These are phyloP conservation scores for Candida manassasensis DNA, from an alignment of 805 yeast species.

Conservation along the genomic window DNA sequence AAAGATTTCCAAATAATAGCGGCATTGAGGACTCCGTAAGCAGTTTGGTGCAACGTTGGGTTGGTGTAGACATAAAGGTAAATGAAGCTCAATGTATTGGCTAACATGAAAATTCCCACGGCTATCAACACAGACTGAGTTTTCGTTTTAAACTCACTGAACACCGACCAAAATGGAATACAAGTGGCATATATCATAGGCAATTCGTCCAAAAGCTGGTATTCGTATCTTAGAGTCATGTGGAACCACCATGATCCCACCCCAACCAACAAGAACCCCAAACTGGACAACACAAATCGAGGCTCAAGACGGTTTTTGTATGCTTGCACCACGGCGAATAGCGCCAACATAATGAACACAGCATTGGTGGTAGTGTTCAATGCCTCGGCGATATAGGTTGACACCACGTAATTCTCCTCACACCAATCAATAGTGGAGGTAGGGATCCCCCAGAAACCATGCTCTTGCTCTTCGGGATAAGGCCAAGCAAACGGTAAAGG, in stretches of 20 bases:
- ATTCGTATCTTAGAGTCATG: conserved; percentile 88
- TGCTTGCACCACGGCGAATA: conserved; percentile 61
- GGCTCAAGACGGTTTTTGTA: conserved; percentile 56
- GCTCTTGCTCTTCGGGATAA: conserved; percentile 50
- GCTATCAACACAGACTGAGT: conserved; percentile 43
- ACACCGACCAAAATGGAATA: conserved; percentile 83
- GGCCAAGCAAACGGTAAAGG: conserved; percentile 46
- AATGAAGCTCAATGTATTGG: conserved; percentile 59
- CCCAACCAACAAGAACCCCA: conserved; percentile 87
- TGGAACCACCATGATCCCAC: conserved; percentile 94
- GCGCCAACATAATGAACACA: conserved; percentile 49
- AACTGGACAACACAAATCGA: conserved; percentile 64
- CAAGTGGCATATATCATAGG: conserved; percentile 99
- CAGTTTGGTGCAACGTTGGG: conserved; percentile 86
- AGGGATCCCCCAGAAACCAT: conserved; percentile 75
- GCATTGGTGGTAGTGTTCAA: conserved; percentile 80
- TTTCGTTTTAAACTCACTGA: conserved; percentile 50
- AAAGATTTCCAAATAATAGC: conserved; percentile 61
- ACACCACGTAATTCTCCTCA: conserved; percentile 90
- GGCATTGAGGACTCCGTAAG: conserved; percentile 77
- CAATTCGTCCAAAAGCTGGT: conserved; percentile 87
- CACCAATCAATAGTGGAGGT: conserved; percentile 99
- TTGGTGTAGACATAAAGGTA: conserved; percentile 63
- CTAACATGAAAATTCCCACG: conserved; percentile 45
- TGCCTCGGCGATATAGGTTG: conserved; percentile 84